Evolutionary conservation across 306 rosid genomes (phyloP).

Genomic region (Vicia faba): DNA sequence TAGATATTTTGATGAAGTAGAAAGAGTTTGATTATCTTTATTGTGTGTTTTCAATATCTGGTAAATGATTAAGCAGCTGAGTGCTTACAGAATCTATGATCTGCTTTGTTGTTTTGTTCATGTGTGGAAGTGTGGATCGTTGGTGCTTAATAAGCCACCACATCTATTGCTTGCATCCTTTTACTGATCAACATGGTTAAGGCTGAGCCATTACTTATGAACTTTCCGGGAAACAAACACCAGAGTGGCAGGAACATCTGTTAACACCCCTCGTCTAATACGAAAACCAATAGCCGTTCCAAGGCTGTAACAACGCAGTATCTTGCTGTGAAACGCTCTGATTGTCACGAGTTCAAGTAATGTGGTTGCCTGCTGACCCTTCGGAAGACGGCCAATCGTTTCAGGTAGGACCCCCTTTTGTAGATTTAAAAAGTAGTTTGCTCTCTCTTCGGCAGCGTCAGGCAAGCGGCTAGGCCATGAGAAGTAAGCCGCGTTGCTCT

Average conservation of each 20-base stretch:
- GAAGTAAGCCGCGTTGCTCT: conserved; percentile 91
- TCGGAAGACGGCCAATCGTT: conserved; percentile 77
- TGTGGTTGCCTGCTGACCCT: conserved; percentile 95
- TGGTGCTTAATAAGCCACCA: no score
- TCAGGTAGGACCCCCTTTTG: conserved; percentile 94
- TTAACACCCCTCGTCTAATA: conserved; percentile 78
- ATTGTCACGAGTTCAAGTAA: conserved; percentile 98
- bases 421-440: conserved; percentile 85
- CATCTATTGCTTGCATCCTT: no score
- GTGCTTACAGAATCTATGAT: no score
- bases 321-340: conserved; percentile 99
- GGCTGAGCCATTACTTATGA: conserved; percentile 98
- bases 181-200: no score
- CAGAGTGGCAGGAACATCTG: conserved; percentile 94
- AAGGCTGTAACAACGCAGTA: conserved; percentile 95
- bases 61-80: no score
- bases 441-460: conserved; percentile 92
- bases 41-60: no score
- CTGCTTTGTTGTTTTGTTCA: no score
- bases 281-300: conserved; percentile 99
- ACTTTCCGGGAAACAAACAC: conserved; percentile 98
- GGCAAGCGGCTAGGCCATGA: conserved; percentile 96
- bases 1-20: no score
- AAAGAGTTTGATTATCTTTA: no score
- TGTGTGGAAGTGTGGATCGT: no score